phyloP scores from a whole-genome alignment of 83 land plant genomes.

The Diphasiastrum complanatum region DNA sequence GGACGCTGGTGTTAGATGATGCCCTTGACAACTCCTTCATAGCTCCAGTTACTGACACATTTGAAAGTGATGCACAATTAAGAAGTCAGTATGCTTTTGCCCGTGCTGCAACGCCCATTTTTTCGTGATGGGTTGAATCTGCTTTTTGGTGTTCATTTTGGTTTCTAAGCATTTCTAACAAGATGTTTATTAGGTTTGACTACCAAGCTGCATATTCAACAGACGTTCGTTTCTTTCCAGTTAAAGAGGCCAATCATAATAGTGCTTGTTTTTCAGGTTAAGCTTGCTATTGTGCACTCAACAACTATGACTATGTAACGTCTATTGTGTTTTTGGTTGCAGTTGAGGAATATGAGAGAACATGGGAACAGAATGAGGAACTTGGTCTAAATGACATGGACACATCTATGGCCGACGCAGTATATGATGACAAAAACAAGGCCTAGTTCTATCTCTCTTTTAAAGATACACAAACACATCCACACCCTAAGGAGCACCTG shows the following conservation, averaged over 20 bases:
- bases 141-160: background rate
- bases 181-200: background rate
- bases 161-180: background rate
- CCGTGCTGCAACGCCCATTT: constrained; percentile 6
- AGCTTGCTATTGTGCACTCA: background rate
- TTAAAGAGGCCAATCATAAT: too few relatives aligned
- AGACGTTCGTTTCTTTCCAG: background rate
- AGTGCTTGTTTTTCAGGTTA: too few relatives aligned
- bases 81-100: constrained; percentile 38
- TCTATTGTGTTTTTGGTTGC: constrained; percentile 2
- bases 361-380: constrained; percentile 97
- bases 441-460: too few relatives aligned
- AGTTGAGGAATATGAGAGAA: constrained; percentile 90
- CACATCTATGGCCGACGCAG: constrained; percentile 83
- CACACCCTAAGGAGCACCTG: too few relatives aligned
- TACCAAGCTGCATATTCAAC: background rate
- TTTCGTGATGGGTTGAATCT: background rate
- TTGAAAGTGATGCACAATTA: constrained; percentile 71
- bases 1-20: constrained; percentile 94
- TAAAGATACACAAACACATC: too few relatives aligned
- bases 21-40: constrained; percentile 90
- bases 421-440: too few relatives aligned
- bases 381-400: constrained; percentile 93
- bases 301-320: background rate
- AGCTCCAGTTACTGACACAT: constrained; percentile 64